Conservation (phyloP, 331 rosid species). For the Malus hybrid region DNA sequence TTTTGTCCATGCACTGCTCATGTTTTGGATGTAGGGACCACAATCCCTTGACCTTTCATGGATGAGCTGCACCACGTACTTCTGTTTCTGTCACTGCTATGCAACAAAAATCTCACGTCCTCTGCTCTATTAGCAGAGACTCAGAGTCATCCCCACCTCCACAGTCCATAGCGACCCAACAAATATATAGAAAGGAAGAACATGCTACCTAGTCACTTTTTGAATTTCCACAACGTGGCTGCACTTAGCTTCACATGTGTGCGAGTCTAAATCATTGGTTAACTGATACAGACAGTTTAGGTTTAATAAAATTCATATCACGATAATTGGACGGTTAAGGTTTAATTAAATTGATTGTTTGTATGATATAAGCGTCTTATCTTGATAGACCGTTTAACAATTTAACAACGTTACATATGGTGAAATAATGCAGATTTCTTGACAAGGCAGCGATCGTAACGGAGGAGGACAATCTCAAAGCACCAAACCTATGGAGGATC, state of each 20-base stretch:
- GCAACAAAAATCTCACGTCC: background rate
- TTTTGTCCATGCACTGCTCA: background rate
- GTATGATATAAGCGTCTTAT: background rate
- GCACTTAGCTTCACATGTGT: background rate
- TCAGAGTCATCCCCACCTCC: slow-evolving; percentile 11
- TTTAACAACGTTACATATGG: background rate
- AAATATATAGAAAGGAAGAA: background rate
- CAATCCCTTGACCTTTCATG: background rate
- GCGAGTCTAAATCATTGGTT: background rate
- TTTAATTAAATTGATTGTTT: too few species aligned
- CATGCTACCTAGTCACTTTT: background rate
- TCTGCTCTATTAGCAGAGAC: background rate
- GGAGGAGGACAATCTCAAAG: slow-evolving; percentile 43
- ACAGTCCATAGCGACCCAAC: background rate
- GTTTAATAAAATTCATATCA: too few species aligned
- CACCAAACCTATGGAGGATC: slow-evolving; percentile 65
- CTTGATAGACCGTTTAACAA: background rate
- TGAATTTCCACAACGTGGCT: background rate
- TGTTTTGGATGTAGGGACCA: background rate
- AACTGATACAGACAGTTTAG: background rate
- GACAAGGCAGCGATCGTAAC: slow-evolving; percentile 77
- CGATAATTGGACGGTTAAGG: background rate
- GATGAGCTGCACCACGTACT: background rate
- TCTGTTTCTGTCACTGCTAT: background rate
- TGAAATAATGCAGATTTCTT: slow-evolving; percentile 42